These are phyloP conservation scores for Suhomyces maxii DNA, from an alignment of 1,139 yeast genomes.

Conservation along the genomic window DNA sequence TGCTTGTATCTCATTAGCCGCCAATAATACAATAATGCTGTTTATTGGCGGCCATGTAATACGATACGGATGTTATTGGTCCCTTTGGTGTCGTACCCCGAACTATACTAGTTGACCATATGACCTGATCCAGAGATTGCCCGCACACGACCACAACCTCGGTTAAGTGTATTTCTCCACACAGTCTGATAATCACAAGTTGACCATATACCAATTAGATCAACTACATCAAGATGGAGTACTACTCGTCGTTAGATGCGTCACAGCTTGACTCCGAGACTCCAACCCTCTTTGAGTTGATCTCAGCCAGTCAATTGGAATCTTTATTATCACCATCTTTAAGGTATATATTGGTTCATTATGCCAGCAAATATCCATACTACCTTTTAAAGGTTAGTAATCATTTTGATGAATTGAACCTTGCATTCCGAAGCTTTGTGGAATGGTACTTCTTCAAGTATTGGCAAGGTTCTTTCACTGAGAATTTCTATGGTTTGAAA, in stretches of 20 bases:
- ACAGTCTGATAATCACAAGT: constrained; percentile 57
- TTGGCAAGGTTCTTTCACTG: constrained; percentile 89
- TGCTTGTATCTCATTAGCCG: no score
- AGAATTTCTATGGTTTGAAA: constrained; percentile 88
- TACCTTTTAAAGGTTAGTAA: constrained; percentile 63
- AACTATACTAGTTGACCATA: no score
- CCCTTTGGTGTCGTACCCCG: no score
- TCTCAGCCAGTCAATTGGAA: constrained; percentile 80
- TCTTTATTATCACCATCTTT: constrained; percentile 78
- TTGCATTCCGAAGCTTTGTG: constrained; percentile 59
- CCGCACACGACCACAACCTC: constrained; percentile 8
- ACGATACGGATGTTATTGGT: no score
- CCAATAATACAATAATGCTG: no score
- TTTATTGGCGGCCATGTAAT: no score
- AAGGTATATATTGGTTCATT: constrained; percentile 76
- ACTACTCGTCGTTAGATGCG: constrained; percentile 77
- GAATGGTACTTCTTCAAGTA: constrained; percentile 71
- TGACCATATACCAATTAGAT: constrained; percentile 19
- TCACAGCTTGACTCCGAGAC: constrained; percentile 70
- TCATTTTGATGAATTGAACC: constrained; percentile 74
- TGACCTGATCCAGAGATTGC: background rate
- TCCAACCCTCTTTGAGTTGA: constrained; percentile 81
- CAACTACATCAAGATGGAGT: constrained; percentile 56
- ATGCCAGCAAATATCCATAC: constrained; percentile 77
- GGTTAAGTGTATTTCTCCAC: constrained; percentile 6